A percentile compares a stretch with the other conserved stretches of the same genome.
These are phyloP conservation scores for Zhuliangozyma blackwelliae DNA, from an alignment of 1,139 yeast genomes.

Conservation along the genomic window DNA sequence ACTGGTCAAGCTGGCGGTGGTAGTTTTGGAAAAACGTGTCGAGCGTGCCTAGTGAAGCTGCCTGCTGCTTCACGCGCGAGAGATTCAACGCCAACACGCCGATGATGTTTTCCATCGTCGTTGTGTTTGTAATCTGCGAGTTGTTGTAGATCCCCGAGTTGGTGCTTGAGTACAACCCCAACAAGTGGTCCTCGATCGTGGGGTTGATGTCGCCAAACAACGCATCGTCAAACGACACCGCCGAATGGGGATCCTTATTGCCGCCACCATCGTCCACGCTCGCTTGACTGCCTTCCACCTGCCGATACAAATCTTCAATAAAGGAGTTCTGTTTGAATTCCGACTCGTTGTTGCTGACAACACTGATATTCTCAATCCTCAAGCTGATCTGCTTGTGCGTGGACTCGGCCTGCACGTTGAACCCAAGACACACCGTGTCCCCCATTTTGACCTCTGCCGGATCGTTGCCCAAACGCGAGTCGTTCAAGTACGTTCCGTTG, in stretches of 20 bases:
- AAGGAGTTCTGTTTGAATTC: slow-evolving; percentile 43
- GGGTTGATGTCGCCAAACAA: slow-evolving; percentile 75
- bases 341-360: slow-evolving; percentile 40
- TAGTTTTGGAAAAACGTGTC: slow-evolving; percentile 30
- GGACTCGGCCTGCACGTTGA: slow-evolving; percentile 79
- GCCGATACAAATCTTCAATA: slow-evolving; percentile 34
- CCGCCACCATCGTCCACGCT: no score
- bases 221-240: slow-evolving; percentile 57
- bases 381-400: slow-evolving; percentile 86
- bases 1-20: slow-evolving; percentile 21
- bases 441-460: slow-evolving; percentile 65
- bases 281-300: slow-evolving; percentile 7
- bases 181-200: slow-evolving; percentile 54
- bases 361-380: slow-evolving; percentile 64
- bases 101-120: slow-evolving; percentile 43
- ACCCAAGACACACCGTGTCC: slow-evolving; percentile 83
- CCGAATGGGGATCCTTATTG: slow-evolving; percentile 4
- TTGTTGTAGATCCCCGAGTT: slow-evolving; percentile 62
- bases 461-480: slow-evolving; percentile 60
- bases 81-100: slow-evolving; percentile 25
- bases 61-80: slow-evolving; percentile 35
- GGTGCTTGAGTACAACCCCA: slow-evolving; percentile 52
- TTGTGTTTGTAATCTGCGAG: slow-evolving; percentile 54
- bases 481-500: slow-evolving; percentile 91
- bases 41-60: slow-evolving; percentile 26